Evolutionary conservation across 345 rosid species (phyloP).

Genomic region (Linum usitatissimum): DNA sequence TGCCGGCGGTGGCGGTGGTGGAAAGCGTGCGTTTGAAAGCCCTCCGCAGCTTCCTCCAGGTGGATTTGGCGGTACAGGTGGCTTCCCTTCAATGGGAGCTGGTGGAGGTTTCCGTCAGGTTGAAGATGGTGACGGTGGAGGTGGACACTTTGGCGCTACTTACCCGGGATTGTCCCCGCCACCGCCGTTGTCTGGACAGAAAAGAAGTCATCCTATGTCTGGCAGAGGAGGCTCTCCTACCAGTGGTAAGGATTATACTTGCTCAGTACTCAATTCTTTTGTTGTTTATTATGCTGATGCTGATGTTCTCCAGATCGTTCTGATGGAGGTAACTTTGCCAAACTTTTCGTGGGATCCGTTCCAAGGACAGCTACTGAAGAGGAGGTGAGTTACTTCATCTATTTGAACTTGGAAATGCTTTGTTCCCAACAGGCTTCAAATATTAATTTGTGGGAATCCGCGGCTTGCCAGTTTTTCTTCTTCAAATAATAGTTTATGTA

Average conservation of each 20-base stretch:
- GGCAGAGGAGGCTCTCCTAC: conserved; percentile 39
- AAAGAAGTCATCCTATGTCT: conserved; percentile 38
- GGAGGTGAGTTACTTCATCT: conserved; percentile 49
- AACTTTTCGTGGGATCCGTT: conserved; percentile 97
- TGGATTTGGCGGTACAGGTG: conserved; percentile 24
- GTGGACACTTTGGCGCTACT: conserved; percentile 23
- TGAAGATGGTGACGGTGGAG: conserved; percentile 17
- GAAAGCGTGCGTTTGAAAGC: conserved; percentile 43
- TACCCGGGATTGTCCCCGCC: conserved; percentile 17
- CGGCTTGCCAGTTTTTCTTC: too few species aligned
- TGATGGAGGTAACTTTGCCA: conserved; percentile 48
- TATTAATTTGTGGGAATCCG: too few species aligned
- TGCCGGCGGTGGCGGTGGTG: conserved; percentile 31
- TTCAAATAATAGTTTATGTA: not conserved
- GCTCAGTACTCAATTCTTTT: not conserved
- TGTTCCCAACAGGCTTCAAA: not conserved
- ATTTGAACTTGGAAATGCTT: not conserved
- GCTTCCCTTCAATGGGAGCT: conserved; percentile 29
- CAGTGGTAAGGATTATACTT: conserved; percentile 13
- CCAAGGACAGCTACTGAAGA: conserved; percentile 75
- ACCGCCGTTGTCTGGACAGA: conserved; percentile 45
- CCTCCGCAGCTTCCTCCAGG: conserved; percentile 39
- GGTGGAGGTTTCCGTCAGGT: conserved; percentile 20
- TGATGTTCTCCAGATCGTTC: conserved; percentile 30
- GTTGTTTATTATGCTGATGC: not conserved